Evolutionary conservation across 495 filamentous ascomycete genomes (phyloP).

Genomic region (Penicillium subrubescens): DNA sequence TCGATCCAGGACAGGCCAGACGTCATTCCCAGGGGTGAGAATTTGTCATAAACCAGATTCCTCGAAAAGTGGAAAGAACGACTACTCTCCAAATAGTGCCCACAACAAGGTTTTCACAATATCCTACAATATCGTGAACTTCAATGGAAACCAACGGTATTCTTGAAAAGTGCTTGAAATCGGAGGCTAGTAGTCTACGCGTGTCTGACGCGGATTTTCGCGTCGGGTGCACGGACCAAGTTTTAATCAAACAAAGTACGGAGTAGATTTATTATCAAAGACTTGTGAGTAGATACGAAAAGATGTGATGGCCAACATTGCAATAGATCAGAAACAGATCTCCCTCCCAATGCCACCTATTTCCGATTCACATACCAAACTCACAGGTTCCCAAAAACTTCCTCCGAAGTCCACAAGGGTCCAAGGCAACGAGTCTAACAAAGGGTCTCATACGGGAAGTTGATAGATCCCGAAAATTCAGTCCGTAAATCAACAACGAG

Average conservation of each 20-base stretch:
- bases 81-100: neutral
- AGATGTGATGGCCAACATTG: neutral
- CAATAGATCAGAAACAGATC: neutral
- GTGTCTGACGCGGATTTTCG: constrained; percentile 28
- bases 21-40: constrained; percentile 26
- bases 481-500: neutral
- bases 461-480: neutral
- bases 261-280: neutral
- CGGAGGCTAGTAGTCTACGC: neutral
- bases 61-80: neutral
- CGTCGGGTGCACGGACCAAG: constrained; percentile 38
- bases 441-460: neutral
- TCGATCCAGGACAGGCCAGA: constrained; percentile 7
- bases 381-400: neutral
- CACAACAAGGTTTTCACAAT: neutral
- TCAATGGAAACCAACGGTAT: neutral
- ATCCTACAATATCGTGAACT: neutral
- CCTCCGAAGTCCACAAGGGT: neutral
- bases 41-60: constrained; percentile 7
- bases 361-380: neutral
- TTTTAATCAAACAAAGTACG: constrained; percentile 29
- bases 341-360: neutral
- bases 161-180: neutral
- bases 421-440: neutral
- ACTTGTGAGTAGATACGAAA: neutral